Evolutionary conservation across 495 filamentous ascomycete species (phyloP), one percentile per base, ranked within the genome.

Genomic region (Lasiosphaeriaceae sp.): DNA sequence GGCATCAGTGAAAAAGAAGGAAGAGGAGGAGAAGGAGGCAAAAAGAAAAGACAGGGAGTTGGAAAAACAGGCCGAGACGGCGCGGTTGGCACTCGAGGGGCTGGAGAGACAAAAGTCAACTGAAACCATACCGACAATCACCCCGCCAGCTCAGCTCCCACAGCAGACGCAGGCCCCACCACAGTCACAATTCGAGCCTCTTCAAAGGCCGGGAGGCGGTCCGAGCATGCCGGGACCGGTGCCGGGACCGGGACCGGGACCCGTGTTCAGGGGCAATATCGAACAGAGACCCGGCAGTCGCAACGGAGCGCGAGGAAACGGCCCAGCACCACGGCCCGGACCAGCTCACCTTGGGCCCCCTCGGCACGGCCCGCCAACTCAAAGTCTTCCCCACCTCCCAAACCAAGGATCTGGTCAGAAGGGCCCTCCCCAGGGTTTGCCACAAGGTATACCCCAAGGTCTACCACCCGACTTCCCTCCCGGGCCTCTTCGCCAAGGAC

Each of bases 1-100:
- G 55, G 58, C 69, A 46, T 58, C 67, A 57, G 49, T 68, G 52
- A 59, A 70, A 58, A 64, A 64, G 56, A 50, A 69, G 47, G 71
- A 72, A 55, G 56, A 61, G n/a, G 50, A 63, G 20, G 58, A 47
- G n/a, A 59, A 54, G 20, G 50, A 58, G 29, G 64, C 59, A 14
- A 54, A 55, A 46, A 50, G 60, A 37, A 57, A 55, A 3, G 63
- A 63, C 26, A 66, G 37, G 56, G 47, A 57, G 21, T 17, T 67
- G 45, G 64, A 63, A 12, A 60, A 62, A 11, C 39, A 61, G 41
- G 62, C 55, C 47, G 57, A 55, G 44, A 47, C 39, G 47, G 63
- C 61, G 44, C 31, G 54, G 1, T 16, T 68, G 56, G 63, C 62
- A 19, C 52, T 59, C 57, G 62, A 70, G 45, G 54, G 57, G 20